A percentile compares a stretch with the other conserved stretches of the same genome.
These are phyloP conservation scores for Cylindrotheca fusiformis DNA, from an alignment of 108 stramenopile species.

Conservation along the genomic window DNA sequence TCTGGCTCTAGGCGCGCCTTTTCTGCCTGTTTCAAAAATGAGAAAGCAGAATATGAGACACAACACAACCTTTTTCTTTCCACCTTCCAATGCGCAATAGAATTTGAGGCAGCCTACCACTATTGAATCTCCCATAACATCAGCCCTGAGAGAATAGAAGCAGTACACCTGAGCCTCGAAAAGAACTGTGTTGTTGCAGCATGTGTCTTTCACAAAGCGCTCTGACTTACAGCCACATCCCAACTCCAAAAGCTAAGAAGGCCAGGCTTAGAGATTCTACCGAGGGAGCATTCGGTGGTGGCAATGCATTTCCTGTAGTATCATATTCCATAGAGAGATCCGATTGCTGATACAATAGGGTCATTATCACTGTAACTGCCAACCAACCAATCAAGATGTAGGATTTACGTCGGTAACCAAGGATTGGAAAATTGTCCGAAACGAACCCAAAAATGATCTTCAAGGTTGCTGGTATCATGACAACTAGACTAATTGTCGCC, in stretches of 20 bases:
- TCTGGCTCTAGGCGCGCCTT: slow-evolving; percentile 73
- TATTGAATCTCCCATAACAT: slow-evolving; percentile 75
- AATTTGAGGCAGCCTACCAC: slow-evolving; percentile 33
- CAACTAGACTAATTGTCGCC: slow-evolving; percentile 47
- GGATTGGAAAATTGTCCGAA: slow-evolving; percentile 58
- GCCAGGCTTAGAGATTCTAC: slow-evolving; percentile 43
- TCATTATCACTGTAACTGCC: slow-evolving; percentile 46
- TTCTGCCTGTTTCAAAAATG: slow-evolving; percentile 46
- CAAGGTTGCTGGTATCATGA: slow-evolving; percentile 57
- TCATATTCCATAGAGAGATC: slow-evolving; percentile 27
- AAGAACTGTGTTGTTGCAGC: too few relatives aligned
- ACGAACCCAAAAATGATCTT: slow-evolving; percentile 71
- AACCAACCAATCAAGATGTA: slow-evolving; percentile 84
- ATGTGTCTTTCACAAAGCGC: too few relatives aligned
- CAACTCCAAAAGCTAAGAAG: slow-evolving; percentile 34
- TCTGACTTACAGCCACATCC: not conserved
- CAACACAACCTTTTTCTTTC: too few relatives aligned
- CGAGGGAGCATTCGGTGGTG: slow-evolving; percentile 41
- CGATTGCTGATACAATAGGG: slow-evolving; percentile 29
- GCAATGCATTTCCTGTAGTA: slow-evolving; percentile 3
- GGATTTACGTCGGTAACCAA: slow-evolving; percentile 64
- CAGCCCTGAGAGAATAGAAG: slow-evolving; percentile 42
- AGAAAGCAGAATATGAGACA: too few relatives aligned
- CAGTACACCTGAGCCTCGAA: too few relatives aligned
- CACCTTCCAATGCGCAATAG: not conserved